Percentiles rank a stretch among this genome's conserved stretches.
These are phyloP conservation scores for Dendrothele bispora DNA, from an alignment of 768 basidiomycete genomes.

Conservation along the genomic window DNA sequence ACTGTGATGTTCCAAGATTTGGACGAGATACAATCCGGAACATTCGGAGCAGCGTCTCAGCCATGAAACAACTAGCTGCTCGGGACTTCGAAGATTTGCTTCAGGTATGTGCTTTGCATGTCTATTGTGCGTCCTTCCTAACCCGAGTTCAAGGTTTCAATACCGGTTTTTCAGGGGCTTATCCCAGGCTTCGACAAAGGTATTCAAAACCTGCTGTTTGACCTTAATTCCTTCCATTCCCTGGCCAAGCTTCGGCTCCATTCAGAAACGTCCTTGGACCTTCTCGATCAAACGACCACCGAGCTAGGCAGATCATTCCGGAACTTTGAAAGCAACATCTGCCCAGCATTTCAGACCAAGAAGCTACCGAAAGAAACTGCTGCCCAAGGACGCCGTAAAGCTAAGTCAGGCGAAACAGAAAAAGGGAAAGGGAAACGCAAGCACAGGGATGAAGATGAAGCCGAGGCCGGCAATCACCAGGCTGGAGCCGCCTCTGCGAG, in stretches of 20 bases:
- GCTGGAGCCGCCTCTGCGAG: too few relatives aligned
- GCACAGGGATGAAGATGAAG: too few relatives aligned
- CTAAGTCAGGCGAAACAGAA: too few relatives aligned
- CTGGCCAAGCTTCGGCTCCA: constrained; percentile 18
- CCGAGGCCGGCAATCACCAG: constrained; percentile 4
- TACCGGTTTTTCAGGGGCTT: constrained; percentile 34
- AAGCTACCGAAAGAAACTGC: constrained; percentile 7
- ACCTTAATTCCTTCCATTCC: constrained; percentile 17
- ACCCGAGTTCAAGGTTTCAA: too few relatives aligned
- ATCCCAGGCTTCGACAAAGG: constrained; percentile 11
- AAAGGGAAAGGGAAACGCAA: too few relatives aligned
- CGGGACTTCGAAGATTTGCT: constrained; percentile 32
- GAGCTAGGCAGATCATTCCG: not conserved
- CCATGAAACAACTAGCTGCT: constrained; percentile 29
- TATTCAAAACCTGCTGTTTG: constrained; percentile 9
- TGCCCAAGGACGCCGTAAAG: constrained; percentile 3
- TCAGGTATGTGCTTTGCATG: constrained; percentile 15
- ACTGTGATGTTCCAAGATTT: constrained; percentile 18
- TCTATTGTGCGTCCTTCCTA: not conserved
- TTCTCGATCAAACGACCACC: constrained; percentile 6
- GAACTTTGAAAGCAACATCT: not conserved
- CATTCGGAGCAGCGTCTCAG: constrained; percentile 26
- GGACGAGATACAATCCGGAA: constrained; percentile 22
- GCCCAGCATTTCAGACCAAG: not conserved
- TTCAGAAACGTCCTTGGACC: constrained; percentile 7